phyloP scores from a whole-genome alignment of 2,329 filamentous ascomycete genomes.

The Ophiocordyceps camponoti-leonardi region DNA sequence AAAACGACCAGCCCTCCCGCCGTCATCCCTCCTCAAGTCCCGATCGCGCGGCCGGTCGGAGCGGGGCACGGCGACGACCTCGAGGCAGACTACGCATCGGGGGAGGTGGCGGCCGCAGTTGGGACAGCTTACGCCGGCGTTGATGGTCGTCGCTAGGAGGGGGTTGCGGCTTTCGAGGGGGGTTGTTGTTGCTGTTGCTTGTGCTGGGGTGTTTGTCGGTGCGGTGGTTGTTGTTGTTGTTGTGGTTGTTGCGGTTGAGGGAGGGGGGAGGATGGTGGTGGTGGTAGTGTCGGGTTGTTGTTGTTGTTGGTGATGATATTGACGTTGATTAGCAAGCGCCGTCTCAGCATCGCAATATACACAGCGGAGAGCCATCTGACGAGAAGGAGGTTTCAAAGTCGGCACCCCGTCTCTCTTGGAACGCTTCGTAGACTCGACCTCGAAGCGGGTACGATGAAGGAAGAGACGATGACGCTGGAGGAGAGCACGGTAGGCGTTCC shows the following conservation, averaged over 20 bases:
- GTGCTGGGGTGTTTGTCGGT: not conserved
- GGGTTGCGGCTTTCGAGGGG: conserved; percentile 28
- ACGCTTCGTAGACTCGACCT: conserved; percentile 56
- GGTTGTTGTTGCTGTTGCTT: not conserved
- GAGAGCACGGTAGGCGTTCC: conserved; percentile 52
- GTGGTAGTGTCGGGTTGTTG: not conserved
- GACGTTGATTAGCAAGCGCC: conserved; percentile 23
- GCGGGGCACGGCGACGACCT: conserved; percentile 46
- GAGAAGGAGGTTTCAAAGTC: conserved; percentile 45
- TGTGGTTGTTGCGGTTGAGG: too few relatives aligned
- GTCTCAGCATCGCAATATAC: conserved; percentile 55
- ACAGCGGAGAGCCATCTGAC: conserved; percentile 60
- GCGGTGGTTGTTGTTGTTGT: not conserved
- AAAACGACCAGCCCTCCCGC: conserved; percentile 36
- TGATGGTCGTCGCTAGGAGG: conserved; percentile 38
- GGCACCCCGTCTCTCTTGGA: conserved; percentile 46
- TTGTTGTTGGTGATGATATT: not conserved
- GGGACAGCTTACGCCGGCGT: conserved; percentile 45
- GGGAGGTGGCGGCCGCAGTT: conserved; percentile 50
- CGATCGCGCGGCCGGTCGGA: conserved; percentile 38
- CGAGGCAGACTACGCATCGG: conserved; percentile 49
- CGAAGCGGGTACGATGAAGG: conserved; percentile 60
- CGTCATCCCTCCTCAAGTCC: conserved; percentile 20
- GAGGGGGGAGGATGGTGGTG: too few relatives aligned
- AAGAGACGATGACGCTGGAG: conserved; percentile 58